phyloP scores from a whole-genome alignment of 352 stramenopile genomes.

The Phytophthora citricola region DNA sequence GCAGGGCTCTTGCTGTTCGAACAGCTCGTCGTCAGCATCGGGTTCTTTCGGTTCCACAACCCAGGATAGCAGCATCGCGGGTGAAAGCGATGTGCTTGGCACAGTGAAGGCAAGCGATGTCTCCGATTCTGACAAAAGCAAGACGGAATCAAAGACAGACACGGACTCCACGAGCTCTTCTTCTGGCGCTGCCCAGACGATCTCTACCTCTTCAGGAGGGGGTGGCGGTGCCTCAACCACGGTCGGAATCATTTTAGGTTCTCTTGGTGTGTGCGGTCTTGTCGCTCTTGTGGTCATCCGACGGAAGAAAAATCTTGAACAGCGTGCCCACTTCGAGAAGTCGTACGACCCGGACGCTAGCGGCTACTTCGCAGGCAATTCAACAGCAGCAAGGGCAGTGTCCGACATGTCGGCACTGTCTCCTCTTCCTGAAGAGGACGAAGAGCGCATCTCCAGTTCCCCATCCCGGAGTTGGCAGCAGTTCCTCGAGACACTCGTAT shows the following conservation, averaged over 20 bases:
- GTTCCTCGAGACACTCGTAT: constrained; percentile 37
- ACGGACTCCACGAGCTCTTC: constrained; percentile 15
- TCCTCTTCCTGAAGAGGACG: constrained; percentile 31
- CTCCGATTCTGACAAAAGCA: constrained; percentile 2
- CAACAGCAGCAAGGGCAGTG: constrained; percentile 34
- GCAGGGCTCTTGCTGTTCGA: constrained; percentile 60
- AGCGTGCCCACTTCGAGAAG: constrained; percentile 52
- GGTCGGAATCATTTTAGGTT: constrained; percentile 56
- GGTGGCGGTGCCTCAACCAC: constrained; percentile 48
- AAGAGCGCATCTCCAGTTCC: constrained; percentile 42
- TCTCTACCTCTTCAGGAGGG: constrained; percentile 50
- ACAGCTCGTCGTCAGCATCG: constrained; percentile 38
- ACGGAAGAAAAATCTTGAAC: constrained; percentile 65
- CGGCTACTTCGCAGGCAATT: constrained; percentile 46
- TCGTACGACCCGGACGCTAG: constrained; percentile 41
- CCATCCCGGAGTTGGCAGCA: constrained; percentile 55
- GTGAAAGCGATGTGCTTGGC: constrained; percentile 35
- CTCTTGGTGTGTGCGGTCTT: constrained; percentile 46
- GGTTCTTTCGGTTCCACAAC: constrained; percentile 11
- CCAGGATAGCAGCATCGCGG: constrained; percentile 20
- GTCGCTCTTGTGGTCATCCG: constrained; percentile 61
- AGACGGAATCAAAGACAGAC: constrained; percentile 12
- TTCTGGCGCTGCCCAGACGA: constrained; percentile 27
- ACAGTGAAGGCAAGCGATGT: constrained; percentile 32
- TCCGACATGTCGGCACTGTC: constrained; percentile 41